A percentile compares a stretch with the other conserved stretches of the same genome.
Evolutionary conservation across 164 flowering plant genomes (phyloP).

Genomic region (Magnolia kwangsiensis): DNA sequence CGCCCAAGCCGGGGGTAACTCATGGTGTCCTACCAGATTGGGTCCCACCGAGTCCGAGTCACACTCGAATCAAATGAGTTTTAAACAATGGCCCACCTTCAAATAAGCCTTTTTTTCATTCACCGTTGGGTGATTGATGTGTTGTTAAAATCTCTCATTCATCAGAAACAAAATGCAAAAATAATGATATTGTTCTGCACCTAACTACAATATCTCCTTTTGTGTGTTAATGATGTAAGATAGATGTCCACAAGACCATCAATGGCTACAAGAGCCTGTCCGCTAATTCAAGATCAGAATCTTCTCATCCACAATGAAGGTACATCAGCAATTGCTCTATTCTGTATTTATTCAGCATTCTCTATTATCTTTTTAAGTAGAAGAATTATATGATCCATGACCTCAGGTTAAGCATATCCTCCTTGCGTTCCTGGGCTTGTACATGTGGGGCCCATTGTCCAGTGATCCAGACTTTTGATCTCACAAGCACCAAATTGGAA

Average conservation of each 20-base stretch:
- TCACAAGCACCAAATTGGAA: background rate
- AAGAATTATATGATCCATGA: background rate
- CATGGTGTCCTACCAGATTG: too few species aligned
- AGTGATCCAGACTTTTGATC: background rate
- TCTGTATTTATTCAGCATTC: background rate
- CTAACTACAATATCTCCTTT: background rate
- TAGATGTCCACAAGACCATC: constrained; percentile 1
- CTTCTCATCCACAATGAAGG: constrained; percentile 26
- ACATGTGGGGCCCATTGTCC: background rate
- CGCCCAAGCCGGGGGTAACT: too few species aligned
- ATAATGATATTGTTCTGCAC: background rate
- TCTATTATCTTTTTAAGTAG: background rate
- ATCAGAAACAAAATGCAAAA: background rate
- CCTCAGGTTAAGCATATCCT: background rate
- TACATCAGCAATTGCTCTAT: constrained; percentile 8
- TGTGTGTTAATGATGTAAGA: background rate
- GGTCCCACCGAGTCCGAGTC: too few species aligned
- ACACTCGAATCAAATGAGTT: background rate
- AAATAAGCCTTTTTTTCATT: background rate
- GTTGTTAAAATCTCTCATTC: background rate
- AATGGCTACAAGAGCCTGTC: constrained; percentile 32
- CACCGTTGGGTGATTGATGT: background rate
- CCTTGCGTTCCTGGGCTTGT: background rate
- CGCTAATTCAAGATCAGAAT: constrained; percentile 36
- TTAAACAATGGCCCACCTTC: background rate